These are phyloP conservation scores for Cladosporium sp. DNA, from an alignment of 2,329 filamentous ascomycete species.

Conservation along the genomic window DNA sequence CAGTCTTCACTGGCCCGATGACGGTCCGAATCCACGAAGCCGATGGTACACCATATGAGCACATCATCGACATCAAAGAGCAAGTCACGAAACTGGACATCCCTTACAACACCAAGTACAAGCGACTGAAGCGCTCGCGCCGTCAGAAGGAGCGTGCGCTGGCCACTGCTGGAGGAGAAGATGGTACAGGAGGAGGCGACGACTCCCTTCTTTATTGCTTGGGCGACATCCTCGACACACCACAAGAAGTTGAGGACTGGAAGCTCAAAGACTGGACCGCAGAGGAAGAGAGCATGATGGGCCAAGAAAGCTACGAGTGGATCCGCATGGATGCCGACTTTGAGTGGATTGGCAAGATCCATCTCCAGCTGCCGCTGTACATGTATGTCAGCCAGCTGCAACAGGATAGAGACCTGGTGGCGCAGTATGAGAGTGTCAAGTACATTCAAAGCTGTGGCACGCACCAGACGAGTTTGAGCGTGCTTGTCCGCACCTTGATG, in stretches of 20 bases:
- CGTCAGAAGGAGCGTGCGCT: constrained; percentile 76
- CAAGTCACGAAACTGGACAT: constrained; percentile 85
- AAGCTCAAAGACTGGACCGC: constrained; percentile 83
- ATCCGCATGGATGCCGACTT: constrained; percentile 97
- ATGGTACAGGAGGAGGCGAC: constrained; percentile 52
- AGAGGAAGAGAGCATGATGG: constrained; percentile 88
- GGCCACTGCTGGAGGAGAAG: constrained; percentile 60
- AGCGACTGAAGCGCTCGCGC: constrained; percentile 85
- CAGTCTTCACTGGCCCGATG: constrained; percentile 93
- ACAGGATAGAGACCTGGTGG: constrained; percentile 93
- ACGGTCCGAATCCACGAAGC: constrained; percentile 97
- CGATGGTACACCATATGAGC: constrained; percentile 96
- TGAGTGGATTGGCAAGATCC: constrained; percentile 91
- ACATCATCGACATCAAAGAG: constrained; percentile 94
- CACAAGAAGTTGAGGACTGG: constrained; percentile 82
- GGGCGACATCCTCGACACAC: constrained; percentile 82
- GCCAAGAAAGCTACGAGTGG: constrained; percentile 97
- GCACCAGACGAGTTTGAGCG: constrained; percentile 82
- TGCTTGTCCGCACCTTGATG: constrained; percentile 84
- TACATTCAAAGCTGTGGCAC: constrained; percentile 48
- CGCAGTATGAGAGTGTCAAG: constrained; percentile 60
- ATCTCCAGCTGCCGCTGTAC: constrained; percentile 81
- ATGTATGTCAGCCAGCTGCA: constrained; percentile 98
- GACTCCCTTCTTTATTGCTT: constrained; percentile 87
- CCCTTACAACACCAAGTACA: constrained; percentile 98